A percentile compares a stretch with the other conserved stretches of the same genome.
These are phyloP conservation scores for Pseudozyma thailandica DNA, from an alignment of 1,284 basidiomycete genomes.

Conservation along the genomic window DNA sequence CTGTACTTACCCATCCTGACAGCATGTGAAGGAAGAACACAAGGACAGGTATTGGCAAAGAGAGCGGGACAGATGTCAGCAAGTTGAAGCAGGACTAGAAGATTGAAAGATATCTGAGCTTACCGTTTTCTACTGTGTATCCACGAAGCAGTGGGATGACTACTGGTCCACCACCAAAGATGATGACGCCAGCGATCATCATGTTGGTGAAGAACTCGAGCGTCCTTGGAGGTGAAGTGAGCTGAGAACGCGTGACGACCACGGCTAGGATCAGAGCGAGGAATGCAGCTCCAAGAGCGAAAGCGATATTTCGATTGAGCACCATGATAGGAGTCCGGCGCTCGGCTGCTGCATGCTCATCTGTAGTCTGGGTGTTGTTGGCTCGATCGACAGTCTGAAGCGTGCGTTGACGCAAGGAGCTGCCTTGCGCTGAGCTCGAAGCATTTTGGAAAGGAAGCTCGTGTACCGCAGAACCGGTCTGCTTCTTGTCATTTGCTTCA, in stretches of 20 bases:
- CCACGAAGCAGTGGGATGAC: conserved; percentile 74
- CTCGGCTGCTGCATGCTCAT: not conserved
- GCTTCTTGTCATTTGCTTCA: conserved; percentile 24
- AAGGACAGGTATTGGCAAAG: conserved; percentile 27
- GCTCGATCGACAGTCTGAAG: conserved; percentile 13
- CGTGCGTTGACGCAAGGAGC: conserved; percentile 15
- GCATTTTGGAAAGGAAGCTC: conserved; percentile 17
- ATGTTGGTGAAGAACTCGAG: conserved; percentile 71
- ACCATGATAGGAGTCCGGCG: conserved; percentile 47
- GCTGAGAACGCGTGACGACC: conserved; percentile 67
- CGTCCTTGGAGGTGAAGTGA: conserved; percentile 57
- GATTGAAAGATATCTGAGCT: not conserved
- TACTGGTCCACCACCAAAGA: conserved; percentile 75
- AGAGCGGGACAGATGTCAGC: not conserved
- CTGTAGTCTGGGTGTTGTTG: not conserved
- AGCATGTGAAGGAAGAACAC: too few relatives aligned
- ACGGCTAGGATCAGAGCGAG: conserved; percentile 65
- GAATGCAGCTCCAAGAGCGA: conserved; percentile 61
- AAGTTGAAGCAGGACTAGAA: not conserved
- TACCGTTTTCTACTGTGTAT: conserved; percentile 73
- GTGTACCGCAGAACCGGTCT: conserved; percentile 12
- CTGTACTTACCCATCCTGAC: too few relatives aligned
- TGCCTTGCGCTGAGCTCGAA: not conserved
- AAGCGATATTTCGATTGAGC: conserved; percentile 32
- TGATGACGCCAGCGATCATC: conserved; percentile 72